phyloP scores from a whole-genome alignment of 1,284 basidiomycete genomes.

The Marasmius fiardii region DNA sequence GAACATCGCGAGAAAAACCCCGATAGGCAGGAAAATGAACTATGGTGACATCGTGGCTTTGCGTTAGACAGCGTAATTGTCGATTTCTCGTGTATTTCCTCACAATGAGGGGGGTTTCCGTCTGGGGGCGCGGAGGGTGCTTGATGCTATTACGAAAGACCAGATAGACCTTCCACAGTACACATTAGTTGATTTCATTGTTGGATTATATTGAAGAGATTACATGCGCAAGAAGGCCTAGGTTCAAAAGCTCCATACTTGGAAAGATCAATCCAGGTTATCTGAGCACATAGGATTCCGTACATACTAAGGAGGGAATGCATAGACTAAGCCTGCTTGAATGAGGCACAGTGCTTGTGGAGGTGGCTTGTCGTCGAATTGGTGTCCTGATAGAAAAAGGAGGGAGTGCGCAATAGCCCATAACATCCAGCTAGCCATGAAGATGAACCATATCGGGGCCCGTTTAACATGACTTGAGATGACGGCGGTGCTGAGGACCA shows the following conservation, averaged over 20 bases:
- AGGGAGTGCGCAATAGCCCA: slow-evolving; percentile 21
- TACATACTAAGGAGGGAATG: slow-evolving; percentile 14
- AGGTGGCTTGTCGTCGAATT: slow-evolving; percentile 21
- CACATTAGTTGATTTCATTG: neutral
- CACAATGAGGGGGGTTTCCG: neutral
- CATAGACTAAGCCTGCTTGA: slow-evolving; percentile 24
- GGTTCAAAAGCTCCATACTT: slow-evolving; percentile 5
- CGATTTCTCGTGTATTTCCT: neutral
- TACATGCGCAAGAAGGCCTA: slow-evolving; percentile 5
- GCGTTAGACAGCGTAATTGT: neutral
- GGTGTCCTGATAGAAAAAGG: slow-evolving; percentile 20
- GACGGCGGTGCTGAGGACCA: neutral
- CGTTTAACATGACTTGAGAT: neutral
- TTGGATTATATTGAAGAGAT: no score
- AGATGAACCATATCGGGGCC: slow-evolving; percentile 3
- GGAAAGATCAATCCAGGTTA: neutral
- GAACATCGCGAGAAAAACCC: no score
- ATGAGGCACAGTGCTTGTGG: slow-evolving; percentile 19
- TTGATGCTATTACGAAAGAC: neutral
- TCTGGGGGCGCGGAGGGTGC: neutral
- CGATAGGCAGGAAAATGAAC: no score
- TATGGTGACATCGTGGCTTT: neutral
- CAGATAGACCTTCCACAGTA: neutral
- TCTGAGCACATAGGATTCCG: neutral
- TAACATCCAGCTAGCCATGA: slow-evolving; percentile 16